These are phyloP conservation scores for Turnera subulata DNA, from an alignment of 345 rosid species.

Conservation along the genomic window DNA sequence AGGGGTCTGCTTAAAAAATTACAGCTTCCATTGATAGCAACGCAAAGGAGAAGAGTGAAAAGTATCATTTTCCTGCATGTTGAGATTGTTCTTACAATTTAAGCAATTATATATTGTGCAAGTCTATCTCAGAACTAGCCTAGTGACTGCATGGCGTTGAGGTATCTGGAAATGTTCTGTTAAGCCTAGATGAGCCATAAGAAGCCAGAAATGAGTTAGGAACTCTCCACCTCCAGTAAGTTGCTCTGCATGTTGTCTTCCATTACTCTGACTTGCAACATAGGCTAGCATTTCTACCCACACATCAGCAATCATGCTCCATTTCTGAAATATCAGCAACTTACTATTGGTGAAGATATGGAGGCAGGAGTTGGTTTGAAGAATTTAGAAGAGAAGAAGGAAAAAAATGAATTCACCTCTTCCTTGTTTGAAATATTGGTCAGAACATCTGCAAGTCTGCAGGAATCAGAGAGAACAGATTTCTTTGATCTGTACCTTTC, in stretches of 20 bases:
- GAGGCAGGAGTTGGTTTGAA: background rate
- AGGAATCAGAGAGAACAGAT: constrained; percentile 30
- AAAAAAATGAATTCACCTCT: background rate
- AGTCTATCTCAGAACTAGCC: background rate
- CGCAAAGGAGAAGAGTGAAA: too few relatives aligned
- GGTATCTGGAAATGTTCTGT: constrained; percentile 9
- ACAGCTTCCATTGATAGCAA: too few relatives aligned
- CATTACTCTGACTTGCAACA: constrained; percentile 14
- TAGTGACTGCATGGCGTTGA: background rate
- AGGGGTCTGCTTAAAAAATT: too few relatives aligned
- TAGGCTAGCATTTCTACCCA: constrained; percentile 22
- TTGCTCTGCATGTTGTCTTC: constrained; percentile 7
- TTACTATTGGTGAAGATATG: background rate
- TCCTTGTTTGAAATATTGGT: constrained; percentile 3
- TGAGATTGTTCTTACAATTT: too few relatives aligned
- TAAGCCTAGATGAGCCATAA: constrained; percentile 20
- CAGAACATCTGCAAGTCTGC: constrained; percentile 19
- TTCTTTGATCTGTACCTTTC: constrained; percentile 40
- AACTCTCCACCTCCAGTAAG: constrained; percentile 16
- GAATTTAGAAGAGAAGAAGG: background rate
- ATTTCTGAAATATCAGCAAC: background rate
- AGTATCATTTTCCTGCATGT: too few relatives aligned
- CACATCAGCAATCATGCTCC: constrained; percentile 11
- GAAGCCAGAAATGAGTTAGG: constrained; percentile 16
- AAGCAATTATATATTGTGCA: too few relatives aligned